Percentiles rank a stretch among this genome's conserved stretches.
phyloP scores from a whole-genome alignment of 2,329 filamentous ascomycete species.

The Ambrosiella beaveri region DNA sequence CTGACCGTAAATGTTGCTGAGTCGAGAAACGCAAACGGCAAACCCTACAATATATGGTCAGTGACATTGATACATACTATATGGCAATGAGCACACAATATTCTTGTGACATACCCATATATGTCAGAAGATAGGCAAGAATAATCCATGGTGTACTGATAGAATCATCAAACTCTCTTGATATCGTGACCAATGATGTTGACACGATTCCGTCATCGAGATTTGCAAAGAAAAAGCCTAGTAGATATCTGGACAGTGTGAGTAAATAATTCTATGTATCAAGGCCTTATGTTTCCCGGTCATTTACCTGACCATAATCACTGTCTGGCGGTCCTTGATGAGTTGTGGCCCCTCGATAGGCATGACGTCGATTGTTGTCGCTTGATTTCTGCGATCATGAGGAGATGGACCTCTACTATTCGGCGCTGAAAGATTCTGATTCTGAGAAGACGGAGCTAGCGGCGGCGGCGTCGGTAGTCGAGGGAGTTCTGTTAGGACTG shows the following conservation, averaged over 20 bases:
- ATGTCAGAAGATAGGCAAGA: slow-evolving; percentile 37
- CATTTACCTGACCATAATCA: slow-evolving; percentile 14
- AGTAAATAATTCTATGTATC: slow-evolving; percentile 14
- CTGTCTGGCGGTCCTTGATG: slow-evolving; percentile 6
- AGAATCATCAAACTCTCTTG: slow-evolving; percentile 33
- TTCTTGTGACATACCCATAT: slow-evolving; percentile 26
- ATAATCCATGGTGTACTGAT: slow-evolving; percentile 37
- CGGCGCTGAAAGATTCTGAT: not conserved
- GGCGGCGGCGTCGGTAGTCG: slow-evolving; percentile 8
- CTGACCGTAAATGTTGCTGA: slow-evolving; percentile 43
- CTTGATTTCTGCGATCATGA: slow-evolving; percentile 5
- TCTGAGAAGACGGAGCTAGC: not conserved
- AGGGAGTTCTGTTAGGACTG: slow-evolving; percentile 10
- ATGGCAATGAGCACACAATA: too few species aligned
- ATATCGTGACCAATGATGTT: slow-evolving; percentile 40
- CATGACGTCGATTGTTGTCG: slow-evolving; percentile 9
- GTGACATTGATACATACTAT: too few species aligned
- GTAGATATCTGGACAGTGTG: slow-evolving; percentile 17
- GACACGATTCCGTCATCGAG: slow-evolving; percentile 41
- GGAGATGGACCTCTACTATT: not conserved
- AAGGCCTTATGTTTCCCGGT: too few species aligned
- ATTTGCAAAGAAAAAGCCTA: slow-evolving; percentile 38
- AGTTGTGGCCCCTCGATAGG: slow-evolving; percentile 10
- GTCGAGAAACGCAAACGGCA: slow-evolving; percentile 38
- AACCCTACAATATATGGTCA: slow-evolving; percentile 24